Base-by-base conservation (phyloP, 2,329 filamentous ascomycete genomes). In the Cordyceps pruinosa region DNA sequence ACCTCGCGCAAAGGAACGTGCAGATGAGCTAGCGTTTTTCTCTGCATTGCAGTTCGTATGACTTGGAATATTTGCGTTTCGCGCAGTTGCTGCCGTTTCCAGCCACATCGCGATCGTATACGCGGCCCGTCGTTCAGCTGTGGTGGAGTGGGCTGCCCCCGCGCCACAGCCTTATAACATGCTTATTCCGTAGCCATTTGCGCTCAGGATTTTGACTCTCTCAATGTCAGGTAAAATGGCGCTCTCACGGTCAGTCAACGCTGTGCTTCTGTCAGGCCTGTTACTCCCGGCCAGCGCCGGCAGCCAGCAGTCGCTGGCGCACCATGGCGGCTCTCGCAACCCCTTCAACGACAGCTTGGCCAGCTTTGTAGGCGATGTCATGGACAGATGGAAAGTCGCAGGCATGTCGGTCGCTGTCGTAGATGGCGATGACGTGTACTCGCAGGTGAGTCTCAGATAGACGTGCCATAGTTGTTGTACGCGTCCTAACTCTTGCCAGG, bases 371-470 rank as follows among this genome's bases (percentile, higher is more conserved):
- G 32, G 26, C 26, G 47, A 51, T 7, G 32, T 46, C 37, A 49
- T 52, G 39, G 25, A 52, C 15, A n/a, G 41, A 2, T 57, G 55
- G 55, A 49, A 57, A 19, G 21, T 57, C 41, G 37, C 55, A 13
- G 47, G 47, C 28, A 51, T 57, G 28, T 51, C 48, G 2, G 32
- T 57, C 15, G 48, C 55, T 15, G 55, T 57, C 3, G 32, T 57
- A 5, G 47, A 57, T 12, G 55, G 55, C 19, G 39, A 57, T 12
- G n/a, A 34, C n/a, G 47, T 46, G 9, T 57, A 46, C 23, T 37
- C 47, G 1, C 19, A 52, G 41, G 48, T 52, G 17, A 8, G n/a
- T 34, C 32, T 2, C 3, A 4, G 13, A 4, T 2, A 23, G 21
- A 2, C n/a, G 19, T 21, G 28, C 6, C n/a, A 13, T 12, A 19